Evolutionary conservation across 2,329 filamentous ascomycete genomes (phyloP), one percentile per base, ranked within the genome.

Genomic region (Cadophora sp.): DNA sequence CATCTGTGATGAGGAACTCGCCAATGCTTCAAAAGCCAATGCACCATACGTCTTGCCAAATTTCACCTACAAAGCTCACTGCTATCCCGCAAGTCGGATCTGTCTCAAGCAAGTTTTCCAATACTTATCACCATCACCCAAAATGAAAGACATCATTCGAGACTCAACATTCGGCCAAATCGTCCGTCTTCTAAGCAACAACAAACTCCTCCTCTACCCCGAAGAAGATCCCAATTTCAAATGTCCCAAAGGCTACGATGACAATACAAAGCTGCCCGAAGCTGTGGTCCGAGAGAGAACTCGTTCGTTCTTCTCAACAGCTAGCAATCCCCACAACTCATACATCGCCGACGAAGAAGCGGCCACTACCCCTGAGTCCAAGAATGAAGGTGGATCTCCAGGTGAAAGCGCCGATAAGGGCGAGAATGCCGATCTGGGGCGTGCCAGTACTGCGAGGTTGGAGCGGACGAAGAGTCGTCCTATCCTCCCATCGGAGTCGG

Each of bases 141-240:
- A 39, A 18, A 62, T 41, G 45, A 62, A 62, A 24, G 61, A 63
- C 18, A 56, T 63, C 30, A 16, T 58, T 30, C 22, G 61, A 56
- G 50, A 63, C 50, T 58, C 61, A 33, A 63, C 51, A 27, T 48
- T 56, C 22, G 50, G 61, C 55, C 50, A 48, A 43, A 20, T 63
- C 27, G 41, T 58, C 13, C 61, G 61, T 22, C 24, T 63, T 22
- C 18, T 55, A n/a, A 55, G n/a, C 11, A 14, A 22, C 3, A 39
- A 47, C 22, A 33, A 36, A 56, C 30, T 20, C 24, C 53, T 62
- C 22, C 30, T 33, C 13, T 63, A 56, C 22, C 33, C 50, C 3
- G 60, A 62, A 33, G 60, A 62, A 30, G 24, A n/a, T 11, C 18
- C 22, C 16, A 48, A 33, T 20, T 55, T 62, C 47, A 41, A 62